Evolutionary conservation across 2,329 filamentous ascomycete genomes (phyloP).

Genomic region (Cladosporium sp.): DNA sequence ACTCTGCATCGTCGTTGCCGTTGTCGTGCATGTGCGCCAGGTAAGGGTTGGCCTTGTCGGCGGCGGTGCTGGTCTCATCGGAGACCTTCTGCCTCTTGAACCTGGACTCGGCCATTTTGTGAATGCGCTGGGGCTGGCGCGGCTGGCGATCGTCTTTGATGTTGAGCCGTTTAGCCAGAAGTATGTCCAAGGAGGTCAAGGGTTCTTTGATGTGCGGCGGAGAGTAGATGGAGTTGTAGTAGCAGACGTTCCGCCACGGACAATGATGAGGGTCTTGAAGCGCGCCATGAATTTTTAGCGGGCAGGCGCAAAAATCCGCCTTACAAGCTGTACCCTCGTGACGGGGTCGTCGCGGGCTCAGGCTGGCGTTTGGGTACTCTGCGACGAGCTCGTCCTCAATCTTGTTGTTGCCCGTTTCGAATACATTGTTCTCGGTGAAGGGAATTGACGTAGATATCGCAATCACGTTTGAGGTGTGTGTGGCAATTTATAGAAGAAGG

Average conservation of each 20-base stretch:
- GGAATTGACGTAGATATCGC: too few relatives aligned
- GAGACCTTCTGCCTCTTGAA: constrained; percentile 56
- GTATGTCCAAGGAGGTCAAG: background rate
- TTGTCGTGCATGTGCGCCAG: constrained; percentile 82
- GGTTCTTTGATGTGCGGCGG: background rate
- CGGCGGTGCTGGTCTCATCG: constrained; percentile 53
- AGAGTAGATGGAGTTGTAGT: constrained; percentile 4
- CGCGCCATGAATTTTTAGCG: constrained; percentile 15
- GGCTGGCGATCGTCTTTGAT: background rate
- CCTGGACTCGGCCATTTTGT: constrained; percentile 18
- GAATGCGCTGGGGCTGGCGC: constrained; percentile 9
- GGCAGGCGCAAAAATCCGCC: constrained; percentile 2
- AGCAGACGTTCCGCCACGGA: constrained; percentile 11
- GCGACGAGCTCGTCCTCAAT: constrained; percentile 1
- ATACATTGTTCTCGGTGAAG: background rate
- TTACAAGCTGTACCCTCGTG: constrained; percentile 1
- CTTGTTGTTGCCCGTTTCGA: background rate
- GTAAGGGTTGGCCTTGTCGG: constrained; percentile 75
- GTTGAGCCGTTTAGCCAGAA: background rate
- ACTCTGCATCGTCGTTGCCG: constrained; percentile 38
- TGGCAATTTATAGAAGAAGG: background rate
- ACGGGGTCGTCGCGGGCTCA: constrained; percentile 3
- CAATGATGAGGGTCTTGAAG: background rate
- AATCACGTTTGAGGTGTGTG: background rate
- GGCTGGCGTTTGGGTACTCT: background rate